Percentiles rank a stretch among this genome's conserved stretches.
These are phyloP conservation scores for Fusarium metavorans DNA, from an alignment of 2,329 filamentous ascomycete genomes.

Conservation along the genomic window DNA sequence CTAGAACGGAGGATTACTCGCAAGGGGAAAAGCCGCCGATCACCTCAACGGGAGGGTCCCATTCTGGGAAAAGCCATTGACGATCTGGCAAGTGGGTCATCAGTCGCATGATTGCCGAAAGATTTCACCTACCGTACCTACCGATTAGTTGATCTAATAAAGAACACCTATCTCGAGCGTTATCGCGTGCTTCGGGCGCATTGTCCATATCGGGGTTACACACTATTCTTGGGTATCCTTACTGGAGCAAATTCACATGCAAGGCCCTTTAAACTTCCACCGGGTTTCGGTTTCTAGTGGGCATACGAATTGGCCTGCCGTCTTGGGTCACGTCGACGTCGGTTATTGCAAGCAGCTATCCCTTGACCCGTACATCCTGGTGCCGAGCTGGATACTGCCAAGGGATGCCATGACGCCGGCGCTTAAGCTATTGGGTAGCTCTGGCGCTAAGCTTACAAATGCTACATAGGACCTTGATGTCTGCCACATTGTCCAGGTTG, in stretches of 20 bases:
- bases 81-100: constrained; percentile 1
- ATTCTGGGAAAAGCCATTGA: not conserved
- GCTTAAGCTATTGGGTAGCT: not conserved
- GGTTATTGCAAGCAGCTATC: not conserved
- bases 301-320: not conserved
- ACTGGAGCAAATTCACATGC: not conserved
- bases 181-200: constrained; percentile 4
- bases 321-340: not conserved
- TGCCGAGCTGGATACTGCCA: not conserved
- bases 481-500: not conserved
- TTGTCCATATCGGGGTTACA: not conserved
- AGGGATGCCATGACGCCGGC: not conserved
- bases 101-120: constrained; percentile 8
- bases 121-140: not conserved
- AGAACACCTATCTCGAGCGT: not conserved
- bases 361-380: not conserved
- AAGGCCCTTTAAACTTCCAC: not conserved
- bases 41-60: not conserved
- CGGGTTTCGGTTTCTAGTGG: not conserved
- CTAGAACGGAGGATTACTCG: not conserved
- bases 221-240: not conserved
- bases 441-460: not conserved
- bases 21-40: constrained; percentile 3
- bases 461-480: not conserved
- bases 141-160: not conserved